A percentile compares a stretch with the other conserved stretches of the same genome.
phyloP scores from a whole-genome alignment of 352 stramenopile species.

The Globisporangium viniferum region DNA sequence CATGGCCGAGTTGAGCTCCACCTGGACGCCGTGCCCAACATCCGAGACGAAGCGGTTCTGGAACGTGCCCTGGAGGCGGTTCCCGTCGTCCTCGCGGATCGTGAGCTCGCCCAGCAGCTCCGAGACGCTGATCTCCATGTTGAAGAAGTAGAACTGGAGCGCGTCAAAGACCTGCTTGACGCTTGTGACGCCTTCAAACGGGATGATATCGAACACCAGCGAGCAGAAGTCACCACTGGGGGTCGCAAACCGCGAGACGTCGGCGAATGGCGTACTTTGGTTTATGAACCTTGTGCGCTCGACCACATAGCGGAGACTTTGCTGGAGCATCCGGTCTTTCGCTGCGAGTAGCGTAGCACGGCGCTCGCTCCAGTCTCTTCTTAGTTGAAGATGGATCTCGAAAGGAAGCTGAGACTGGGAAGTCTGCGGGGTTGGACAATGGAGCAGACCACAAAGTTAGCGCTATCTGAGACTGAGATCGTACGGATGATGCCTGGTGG shows the following conservation, averaged over 20 bases:
- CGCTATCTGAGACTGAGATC: neutral
- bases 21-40: neutral
- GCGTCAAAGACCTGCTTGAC: conserved; percentile 54
- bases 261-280: neutral
- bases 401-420: neutral
- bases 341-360: neutral
- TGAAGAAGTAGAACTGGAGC: conserved; percentile 27
- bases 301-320: conserved; percentile 1
- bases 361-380: conserved; percentile 2
- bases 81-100: conserved; percentile 48
- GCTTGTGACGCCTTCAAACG: conserved; percentile 38
- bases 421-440: neutral
- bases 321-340: neutral
- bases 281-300: neutral
- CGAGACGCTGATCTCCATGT: conserved; percentile 36
- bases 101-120: conserved; percentile 46
- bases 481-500: too few species aligned
- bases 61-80: neutral
- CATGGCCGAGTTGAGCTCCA: conserved; percentile 8
- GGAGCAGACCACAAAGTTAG: neutral
- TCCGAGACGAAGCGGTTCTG: neutral
- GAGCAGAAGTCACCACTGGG: conserved; percentile 31
- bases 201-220: conserved; percentile 32
- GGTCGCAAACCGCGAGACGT: neutral
- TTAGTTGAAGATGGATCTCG: neutral